Percentiles rank a stretch among this genome's conserved stretches.
These are phyloP conservation scores for Ganoderma sinense DNA, from an alignment of 1,284 basidiomycete species.

Conservation along the genomic window DNA sequence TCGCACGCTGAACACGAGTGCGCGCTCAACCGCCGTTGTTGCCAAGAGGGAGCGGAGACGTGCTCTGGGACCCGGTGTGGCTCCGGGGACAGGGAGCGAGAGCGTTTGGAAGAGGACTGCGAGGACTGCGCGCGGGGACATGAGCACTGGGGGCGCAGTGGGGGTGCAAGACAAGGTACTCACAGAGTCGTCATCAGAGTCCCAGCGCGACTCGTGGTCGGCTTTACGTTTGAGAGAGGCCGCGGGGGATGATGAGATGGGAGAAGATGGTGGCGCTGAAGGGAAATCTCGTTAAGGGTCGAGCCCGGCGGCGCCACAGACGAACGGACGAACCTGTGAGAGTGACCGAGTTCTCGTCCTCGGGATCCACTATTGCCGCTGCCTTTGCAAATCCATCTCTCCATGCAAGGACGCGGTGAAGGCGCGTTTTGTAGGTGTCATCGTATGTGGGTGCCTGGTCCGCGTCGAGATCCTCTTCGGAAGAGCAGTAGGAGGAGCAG, in stretches of 20 bases:
- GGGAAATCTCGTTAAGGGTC: conserved; percentile 16
- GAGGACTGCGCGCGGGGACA: conserved; percentile 47
- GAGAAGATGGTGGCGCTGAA: conserved; percentile 30
- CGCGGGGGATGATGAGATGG: conserved; percentile 30
- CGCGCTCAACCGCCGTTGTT: conserved; percentile 38
- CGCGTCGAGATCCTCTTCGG: conserved; percentile 46
- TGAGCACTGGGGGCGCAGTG: conserved; percentile 19
- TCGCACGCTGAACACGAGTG: conserved; percentile 75
- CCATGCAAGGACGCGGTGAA: conserved; percentile 71
- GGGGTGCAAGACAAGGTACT: conserved; percentile 35
- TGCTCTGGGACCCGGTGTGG: conserved; percentile 15
- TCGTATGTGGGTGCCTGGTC: conserved; percentile 45
- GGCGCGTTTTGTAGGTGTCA: conserved; percentile 56
- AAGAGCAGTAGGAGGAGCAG: conserved; percentile 74
- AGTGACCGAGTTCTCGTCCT: conserved; percentile 11
- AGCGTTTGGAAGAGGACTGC: conserved; percentile 55
- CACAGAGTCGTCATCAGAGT: conserved; percentile 55
- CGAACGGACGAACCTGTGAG: conserved; percentile 32
- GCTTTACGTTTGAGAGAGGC: conserved; percentile 54
- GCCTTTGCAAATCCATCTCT: conserved; percentile 51
- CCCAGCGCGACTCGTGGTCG: conserved; percentile 43
- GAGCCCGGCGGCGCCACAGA: conserved; percentile 14
- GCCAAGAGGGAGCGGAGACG: conserved; percentile 24
- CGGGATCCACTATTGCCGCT: conserved; percentile 26
- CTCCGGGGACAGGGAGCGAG: conserved; percentile 31